phyloP scores from a whole-genome alignment of 2,329 filamentous ascomycete species.

The Fusarium nodosum region DNA sequence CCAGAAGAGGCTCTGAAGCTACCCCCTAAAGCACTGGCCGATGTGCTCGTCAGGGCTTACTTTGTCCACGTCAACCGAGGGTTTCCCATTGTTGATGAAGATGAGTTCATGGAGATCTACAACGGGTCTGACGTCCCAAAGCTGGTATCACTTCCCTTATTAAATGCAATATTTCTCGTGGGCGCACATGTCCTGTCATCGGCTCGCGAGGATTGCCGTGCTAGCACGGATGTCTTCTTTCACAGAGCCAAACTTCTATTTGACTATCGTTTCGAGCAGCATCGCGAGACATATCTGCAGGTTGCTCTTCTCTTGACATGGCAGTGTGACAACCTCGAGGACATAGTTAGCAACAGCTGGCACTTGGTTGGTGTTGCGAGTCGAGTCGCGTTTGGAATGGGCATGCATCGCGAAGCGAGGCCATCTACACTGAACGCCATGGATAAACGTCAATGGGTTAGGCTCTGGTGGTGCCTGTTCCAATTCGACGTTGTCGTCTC shows the following conservation, averaged over 20 bases:
- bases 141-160: constrained; percentile 61
- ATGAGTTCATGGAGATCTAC: constrained; percentile 65
- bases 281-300: constrained; percentile 67
- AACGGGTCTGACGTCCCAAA: constrained; percentile 59
- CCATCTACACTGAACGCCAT: constrained; percentile 49
- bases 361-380: constrained; percentile 67
- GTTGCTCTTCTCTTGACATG: constrained; percentile 67
- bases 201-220: constrained; percentile 57
- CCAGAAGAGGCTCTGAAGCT: constrained; percentile 63
- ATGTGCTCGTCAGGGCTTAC: constrained; percentile 65
- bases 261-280: constrained; percentile 66
- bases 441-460: constrained; percentile 55
- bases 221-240: constrained; percentile 62
- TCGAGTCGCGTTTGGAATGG: constrained; percentile 65
- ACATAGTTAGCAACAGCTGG: constrained; percentile 66
- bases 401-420: constrained; percentile 62
- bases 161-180: constrained; percentile 65
- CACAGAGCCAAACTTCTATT: constrained; percentile 66
- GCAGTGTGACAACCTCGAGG: constrained; percentile 68
- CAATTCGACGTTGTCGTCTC: constrained; percentile 57
- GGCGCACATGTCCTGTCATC: constrained; percentile 64
- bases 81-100: constrained; percentile 66
- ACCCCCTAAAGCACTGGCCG: constrained; percentile 62
- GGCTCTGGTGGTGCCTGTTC: constrained; percentile 59
- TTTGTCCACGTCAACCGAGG: constrained; percentile 65